These are phyloP conservation scores for Chamaenerion angustifolium DNA, from an alignment of 345 rosid species.

Conservation along the genomic window DNA sequence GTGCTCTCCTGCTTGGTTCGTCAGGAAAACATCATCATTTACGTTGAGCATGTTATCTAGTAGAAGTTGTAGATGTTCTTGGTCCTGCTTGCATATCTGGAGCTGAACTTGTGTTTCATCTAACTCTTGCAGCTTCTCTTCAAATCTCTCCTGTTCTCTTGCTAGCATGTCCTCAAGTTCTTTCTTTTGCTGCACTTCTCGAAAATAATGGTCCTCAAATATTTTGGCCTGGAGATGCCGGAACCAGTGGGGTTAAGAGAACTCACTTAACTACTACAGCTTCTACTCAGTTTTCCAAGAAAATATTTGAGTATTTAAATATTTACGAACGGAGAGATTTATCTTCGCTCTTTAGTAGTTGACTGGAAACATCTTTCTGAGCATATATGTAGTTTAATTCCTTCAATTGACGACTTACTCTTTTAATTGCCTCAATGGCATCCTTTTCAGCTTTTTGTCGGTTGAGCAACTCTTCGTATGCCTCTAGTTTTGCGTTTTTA, in stretches of 20 bases:
- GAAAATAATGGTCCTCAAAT: conserved; percentile 7
- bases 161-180: conserved; percentile 16
- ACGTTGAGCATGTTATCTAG: conserved; percentile 15
- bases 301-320: too few species aligned
- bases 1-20: conserved; percentile 12
- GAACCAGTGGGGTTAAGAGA: not conserved
- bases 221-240: conserved; percentile 5
- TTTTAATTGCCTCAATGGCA: conserved; percentile 59
- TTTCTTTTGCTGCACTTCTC: conserved; percentile 9
- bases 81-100: conserved; percentile 15
- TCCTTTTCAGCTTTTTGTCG: conserved; percentile 59
- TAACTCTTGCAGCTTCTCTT: conserved; percentile 7
- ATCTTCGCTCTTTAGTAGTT: too few species aligned
- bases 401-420: conserved; percentile 21
- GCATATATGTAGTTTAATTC: not conserved
- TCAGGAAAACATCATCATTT: conserved; percentile 17
- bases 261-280: not conserved
- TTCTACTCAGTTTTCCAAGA: too few species aligned
- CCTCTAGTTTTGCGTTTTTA: conserved; percentile 43
- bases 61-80: conserved; percentile 16
- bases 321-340: too few species aligned
- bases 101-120: conserved; percentile 8
- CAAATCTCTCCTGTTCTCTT: too few species aligned
- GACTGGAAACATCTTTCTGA: not conserved
- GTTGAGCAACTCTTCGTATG: conserved; percentile 41